Percentiles rank a stretch among this genome's conserved stretches.
Evolutionary conservation across 257 asterid species (phyloP).

Genomic region (Solanum pennellii): DNA sequence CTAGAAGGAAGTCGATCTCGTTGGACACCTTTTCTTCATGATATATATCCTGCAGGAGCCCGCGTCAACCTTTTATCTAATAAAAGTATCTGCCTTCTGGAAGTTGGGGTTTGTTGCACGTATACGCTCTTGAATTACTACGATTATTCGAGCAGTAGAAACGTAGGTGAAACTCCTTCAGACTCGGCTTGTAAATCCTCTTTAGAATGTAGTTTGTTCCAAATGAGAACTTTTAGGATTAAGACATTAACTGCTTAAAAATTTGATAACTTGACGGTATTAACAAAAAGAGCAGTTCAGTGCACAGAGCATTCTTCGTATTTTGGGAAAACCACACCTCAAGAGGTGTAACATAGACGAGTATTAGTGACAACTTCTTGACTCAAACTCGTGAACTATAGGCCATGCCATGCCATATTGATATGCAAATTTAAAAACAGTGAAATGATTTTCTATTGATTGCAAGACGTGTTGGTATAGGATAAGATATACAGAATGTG

Average conservation of each 20-base stretch:
- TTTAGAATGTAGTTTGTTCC: not conserved
- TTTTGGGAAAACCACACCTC: not conserved
- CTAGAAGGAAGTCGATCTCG: constrained; percentile 1
- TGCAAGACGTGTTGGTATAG: not conserved
- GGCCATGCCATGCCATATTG: not conserved
- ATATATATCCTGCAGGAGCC: not conserved
- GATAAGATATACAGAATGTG: not conserved
- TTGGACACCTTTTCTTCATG: not conserved
- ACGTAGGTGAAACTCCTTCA: not conserved
- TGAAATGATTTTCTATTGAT: not conserved
- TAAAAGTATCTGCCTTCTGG: not conserved
- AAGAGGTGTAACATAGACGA: not conserved
- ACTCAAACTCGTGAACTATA: not conserved
- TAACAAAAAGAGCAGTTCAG: not conserved
- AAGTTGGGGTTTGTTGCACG: not conserved
- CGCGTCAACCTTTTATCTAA: not conserved
- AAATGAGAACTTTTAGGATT: not conserved
- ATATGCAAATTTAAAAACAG: not conserved
- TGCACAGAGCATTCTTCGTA: not conserved
- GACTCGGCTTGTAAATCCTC: not conserved
- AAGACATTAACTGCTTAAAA: not conserved
- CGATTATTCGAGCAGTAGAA: not conserved
- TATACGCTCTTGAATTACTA: not conserved
- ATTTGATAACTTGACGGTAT: not conserved
- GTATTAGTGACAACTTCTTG: not conserved